Base-by-base conservation (phyloP, 306 rosid genomes). In the Elaeagnus macrophylla region DNA sequence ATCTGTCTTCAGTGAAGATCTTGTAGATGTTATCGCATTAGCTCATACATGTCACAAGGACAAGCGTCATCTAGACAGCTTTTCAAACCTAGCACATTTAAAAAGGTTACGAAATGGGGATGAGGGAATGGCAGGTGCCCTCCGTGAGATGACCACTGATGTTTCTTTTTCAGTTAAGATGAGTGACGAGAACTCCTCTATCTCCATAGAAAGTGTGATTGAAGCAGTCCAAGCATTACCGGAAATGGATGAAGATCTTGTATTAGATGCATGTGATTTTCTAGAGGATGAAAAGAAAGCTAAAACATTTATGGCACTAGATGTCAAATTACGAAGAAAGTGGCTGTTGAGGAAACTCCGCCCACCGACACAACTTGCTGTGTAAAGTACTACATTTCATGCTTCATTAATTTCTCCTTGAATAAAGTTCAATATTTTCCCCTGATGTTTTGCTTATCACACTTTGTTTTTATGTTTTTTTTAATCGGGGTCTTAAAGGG, bases 261-360 rank as follows among this genome's bases (percentile, higher is more conserved):
- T 86, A 59, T 69, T 86, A 69, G 95, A 82, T 67, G 91, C 95
- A 19, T 86, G 91, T 17, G 91, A 86, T 65, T 68, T 77, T 48
- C 57, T 86, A 32, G 95, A 86, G 80, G 91, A 86, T 67, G 95
- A 78, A 48, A 77, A 64, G 67, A 86, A 82, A 59, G 90, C 90
- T 10, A 86, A 71, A 74, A 86, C 88, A 13, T 86, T 86, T 70
- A 67, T 82, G 20, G 88, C 90, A 16, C 63, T 86, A 65, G 83
- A 71, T 69, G 70, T 68, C 12, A 80, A 82, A 58, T 51, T 82
- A 45, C 69, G 95, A 39, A 81, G 73, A 59, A 86, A 80, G 56
- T 86, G 95, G 91, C 68, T 86, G 68, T 47, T 68, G 56, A 76
- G 95, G 74, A 86, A 82, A 72, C 95, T 86, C 56, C 65, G 88